Base-by-base conservation (phyloP, 495 filamentous ascomycete genomes). In the Podospora tetraspora region DNA sequence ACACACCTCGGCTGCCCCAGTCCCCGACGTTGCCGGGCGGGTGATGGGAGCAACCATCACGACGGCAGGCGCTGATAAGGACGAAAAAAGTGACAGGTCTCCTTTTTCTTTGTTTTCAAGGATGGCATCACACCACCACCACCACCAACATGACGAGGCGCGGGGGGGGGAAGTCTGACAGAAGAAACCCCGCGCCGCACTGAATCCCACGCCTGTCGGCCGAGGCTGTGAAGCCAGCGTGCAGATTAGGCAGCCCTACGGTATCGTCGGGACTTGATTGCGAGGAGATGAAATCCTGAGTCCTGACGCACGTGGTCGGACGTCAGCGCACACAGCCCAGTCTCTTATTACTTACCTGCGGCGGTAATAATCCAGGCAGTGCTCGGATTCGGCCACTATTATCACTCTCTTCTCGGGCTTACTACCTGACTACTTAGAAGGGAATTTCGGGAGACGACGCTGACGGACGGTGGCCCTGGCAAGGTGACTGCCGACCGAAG, bases 211-310 rank as follows among this genome's bases (percentile, higher is more conserved):
- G 63, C 16, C 25, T 29, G 22, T 19, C n/a, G 56, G 57, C 27
- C 25, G 27, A 24, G 23, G 43, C 23, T 24, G 25, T 32, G 23
- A 24, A 23, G 27, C 34, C 19, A 57, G 24, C 57, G n/a, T 66
- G 65, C 65, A 66, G 11, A 34, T 66, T 66, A 66, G 65, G 65
- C 58, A 66, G 65, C 65, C 65, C 65, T 66, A 66, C 65, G 65
- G 58, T 59, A 34, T 66, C 58, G 57, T 66, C 58, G 58, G 65
- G 58, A 66, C 16, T 52, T 5, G 3, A 6, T n/a, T 52, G 43
- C 11, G 6, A 12, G 4, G 37, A 52, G 37, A 52, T 52, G 37
- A 52, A 43, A 43, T n/a, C n/a, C n/a, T n/a, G n/a, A n/a, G n/a
- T 52, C 43, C 43, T n/a, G 43, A n/a, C 19, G 43, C 43, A 52